phyloP scores from a whole-genome alignment of 352 stramenopile species.

The Pseudoperonospora humuli region DNA sequence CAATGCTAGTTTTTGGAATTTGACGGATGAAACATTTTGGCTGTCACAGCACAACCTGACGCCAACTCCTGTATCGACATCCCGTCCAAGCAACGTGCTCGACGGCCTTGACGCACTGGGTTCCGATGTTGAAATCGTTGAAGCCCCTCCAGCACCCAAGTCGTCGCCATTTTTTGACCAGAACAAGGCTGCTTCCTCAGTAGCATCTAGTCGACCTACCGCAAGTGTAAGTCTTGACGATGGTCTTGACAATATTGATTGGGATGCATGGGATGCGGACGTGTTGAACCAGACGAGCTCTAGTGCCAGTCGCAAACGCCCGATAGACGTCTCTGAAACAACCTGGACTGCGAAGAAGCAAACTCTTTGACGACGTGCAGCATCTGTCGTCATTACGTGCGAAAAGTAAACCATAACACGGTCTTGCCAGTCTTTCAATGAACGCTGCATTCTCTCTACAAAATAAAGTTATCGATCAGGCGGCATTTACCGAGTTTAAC shows the following conservation, averaged over 20 bases:
- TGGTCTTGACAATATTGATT: conserved; percentile 58
- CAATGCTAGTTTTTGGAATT: not conserved
- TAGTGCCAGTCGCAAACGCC: conserved; percentile 20
- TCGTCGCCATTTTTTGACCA: conserved; percentile 50
- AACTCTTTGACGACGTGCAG: conserved; percentile 4
- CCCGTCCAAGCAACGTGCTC: conserved; percentile 13
- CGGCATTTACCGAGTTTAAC: conserved; percentile 92
- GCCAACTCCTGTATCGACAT: conserved; percentile 24
- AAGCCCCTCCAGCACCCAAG: conserved; percentile 15
- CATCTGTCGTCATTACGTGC: not conserved
- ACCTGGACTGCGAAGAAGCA: conserved; percentile 19
- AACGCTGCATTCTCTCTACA: conserved; percentile 27
- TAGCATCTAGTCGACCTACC: conserved; percentile 6
- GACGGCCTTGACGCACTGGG: conserved; percentile 28
- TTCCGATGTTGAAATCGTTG: conserved; percentile 16
- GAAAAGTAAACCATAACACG: conserved; percentile 22
- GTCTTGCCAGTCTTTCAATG: not conserved
- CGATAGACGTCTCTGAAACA: conserved; percentile 6
- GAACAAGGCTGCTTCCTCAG: conserved; percentile 6
- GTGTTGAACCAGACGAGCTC: conserved; percentile 33
- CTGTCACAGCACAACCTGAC: conserved; percentile 53
- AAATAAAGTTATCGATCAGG: conserved; percentile 96
- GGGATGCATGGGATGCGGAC: conserved; percentile 41
- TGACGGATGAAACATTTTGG: not conserved
- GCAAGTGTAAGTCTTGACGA: conserved; percentile 21